A percentile compares a stretch with the other conserved stretches of the same genome.
These are phyloP conservation scores for Rhynchosporium secalis DNA, from an alignment of 2,329 filamentous ascomycete species.

Conservation along the genomic window DNA sequence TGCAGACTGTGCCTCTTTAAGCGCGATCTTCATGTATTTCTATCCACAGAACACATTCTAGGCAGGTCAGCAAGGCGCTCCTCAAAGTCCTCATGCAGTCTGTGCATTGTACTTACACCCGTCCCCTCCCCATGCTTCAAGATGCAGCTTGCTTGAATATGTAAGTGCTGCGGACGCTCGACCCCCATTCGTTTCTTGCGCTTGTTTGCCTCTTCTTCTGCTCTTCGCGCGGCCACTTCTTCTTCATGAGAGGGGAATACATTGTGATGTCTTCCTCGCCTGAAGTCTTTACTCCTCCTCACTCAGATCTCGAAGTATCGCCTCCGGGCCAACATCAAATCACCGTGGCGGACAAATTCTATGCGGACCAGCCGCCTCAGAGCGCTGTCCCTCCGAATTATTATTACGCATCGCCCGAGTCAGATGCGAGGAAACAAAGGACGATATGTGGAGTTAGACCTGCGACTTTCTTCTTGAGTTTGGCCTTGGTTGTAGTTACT, in stretches of 20 bases:
- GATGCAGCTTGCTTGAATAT: background rate
- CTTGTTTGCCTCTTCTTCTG: constrained; percentile 4
- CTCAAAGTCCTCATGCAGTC: background rate
- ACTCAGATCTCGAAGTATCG: constrained; percentile 15
- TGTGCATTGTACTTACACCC: background rate
- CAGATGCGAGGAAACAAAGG: constrained; percentile 3
- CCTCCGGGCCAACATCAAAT: constrained; percentile 1
- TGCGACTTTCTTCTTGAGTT: constrained; percentile 19
- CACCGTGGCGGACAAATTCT: constrained; percentile 5
- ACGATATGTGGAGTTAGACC: constrained; percentile 19
- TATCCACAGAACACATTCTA: background rate
- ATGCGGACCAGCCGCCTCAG: background rate
- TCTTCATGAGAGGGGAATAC: background rate
- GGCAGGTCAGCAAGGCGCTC: constrained; percentile 1
- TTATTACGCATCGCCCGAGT: constrained; percentile 1
- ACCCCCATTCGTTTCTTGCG: background rate
- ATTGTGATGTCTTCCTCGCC: constrained; percentile 14
- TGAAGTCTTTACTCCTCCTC: constrained; percentile 9
- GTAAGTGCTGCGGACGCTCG: background rate
- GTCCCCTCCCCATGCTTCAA: background rate
- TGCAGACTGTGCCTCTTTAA: constrained; percentile 1
- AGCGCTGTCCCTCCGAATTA: constrained; percentile 7
- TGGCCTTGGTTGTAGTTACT: constrained; percentile 23
- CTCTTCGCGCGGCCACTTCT: background rate
- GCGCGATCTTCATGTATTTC: constrained; percentile 1